Base-by-base conservation (phyloP, 164 flowering plant species). In the Magnolia officinalis region DNA sequence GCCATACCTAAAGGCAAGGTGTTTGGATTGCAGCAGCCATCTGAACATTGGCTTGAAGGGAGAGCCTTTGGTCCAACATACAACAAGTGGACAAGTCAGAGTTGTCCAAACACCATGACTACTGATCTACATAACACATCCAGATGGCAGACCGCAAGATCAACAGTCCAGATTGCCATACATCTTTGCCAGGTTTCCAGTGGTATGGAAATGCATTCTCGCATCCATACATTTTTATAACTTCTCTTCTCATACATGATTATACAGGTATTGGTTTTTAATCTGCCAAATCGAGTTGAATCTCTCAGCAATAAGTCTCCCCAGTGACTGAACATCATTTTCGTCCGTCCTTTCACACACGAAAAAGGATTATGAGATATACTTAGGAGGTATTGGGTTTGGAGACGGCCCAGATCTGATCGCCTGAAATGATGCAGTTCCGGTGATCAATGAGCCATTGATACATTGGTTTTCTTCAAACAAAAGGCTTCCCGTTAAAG, bases 261-360 rank as follows among this genome's bases (percentile, higher is more conserved):
- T 37, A 21, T 50, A 68, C 70, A 78, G 80, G 76, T 74, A 8
- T 73, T 68, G 80, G 80, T 24, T 69, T 78, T 14, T 58, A 72
- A 76, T 59, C 58, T 51, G 59, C n/a, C 50, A 51, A 63, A 52
- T 55, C 50, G 16, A 50, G 45, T 67, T 31, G 23, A 26, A 72
- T 19, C 20, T 37, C 59, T 21, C 19, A 67, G n/a, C 63, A 37
- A 37, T 37, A 5, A 37, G 45, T 37, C 45, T 37, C 45, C 45
- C 45, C 72, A 13, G 29, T 26, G 29, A 26, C 29, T 26, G 29
- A 26, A 26, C 29, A 26, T 71, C 50, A 49, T 45, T 4, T 51
- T 52, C 6, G 1, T 0, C 9, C 24, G 8, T 9, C 20, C 21
- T 55, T 73, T 67, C 16, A 31, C 37, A 77, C 10, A 24, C 7